Conservation (phyloP, 2,329 filamentous ascomycete species). For the Tolypocladium ovalisporum region DNA sequence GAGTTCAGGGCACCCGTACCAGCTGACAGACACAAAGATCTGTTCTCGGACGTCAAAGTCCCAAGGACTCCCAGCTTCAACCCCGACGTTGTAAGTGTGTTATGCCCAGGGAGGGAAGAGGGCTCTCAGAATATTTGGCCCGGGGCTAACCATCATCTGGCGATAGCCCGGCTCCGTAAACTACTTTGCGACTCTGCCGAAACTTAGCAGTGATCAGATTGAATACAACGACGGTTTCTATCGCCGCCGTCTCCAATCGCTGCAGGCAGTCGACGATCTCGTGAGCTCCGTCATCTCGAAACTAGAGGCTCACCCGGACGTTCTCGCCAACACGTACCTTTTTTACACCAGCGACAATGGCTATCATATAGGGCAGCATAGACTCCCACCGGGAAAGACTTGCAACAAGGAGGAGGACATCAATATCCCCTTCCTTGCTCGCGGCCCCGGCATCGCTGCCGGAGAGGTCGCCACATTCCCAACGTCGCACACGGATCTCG, state of each 20-base stretch:
- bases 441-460: slow-evolving; percentile 40
- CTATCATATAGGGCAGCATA: slow-evolving; percentile 49
- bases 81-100: slow-evolving; percentile 36
- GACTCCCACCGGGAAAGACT: slow-evolving; percentile 45
- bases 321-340: slow-evolving; percentile 51
- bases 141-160: slow-evolving; percentile 1
- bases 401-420: slow-evolving; percentile 50
- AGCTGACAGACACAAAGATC: slow-evolving; percentile 46
- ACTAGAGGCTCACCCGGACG: slow-evolving; percentile 34
- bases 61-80: slow-evolving; percentile 58
- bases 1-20: slow-evolving; percentile 41
- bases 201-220: slow-evolving; percentile 28
- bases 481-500: slow-evolving; percentile 53
- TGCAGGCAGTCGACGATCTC: slow-evolving; percentile 46
- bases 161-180: slow-evolving; percentile 24
- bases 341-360: slow-evolving; percentile 51
- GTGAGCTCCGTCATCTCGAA: slow-evolving; percentile 33
- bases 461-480: slow-evolving; percentile 28
- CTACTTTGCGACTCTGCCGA: slow-evolving; percentile 32
- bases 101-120: background rate
- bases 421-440: slow-evolving; percentile 44
- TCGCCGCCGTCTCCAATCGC: slow-evolving; percentile 34
- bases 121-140: background rate
- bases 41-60: slow-evolving; percentile 49
- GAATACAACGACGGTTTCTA: slow-evolving; percentile 41